phyloP scores from a whole-genome alignment of 2,329 filamentous ascomycete genomes.

The Microcera coccophila region DNA sequence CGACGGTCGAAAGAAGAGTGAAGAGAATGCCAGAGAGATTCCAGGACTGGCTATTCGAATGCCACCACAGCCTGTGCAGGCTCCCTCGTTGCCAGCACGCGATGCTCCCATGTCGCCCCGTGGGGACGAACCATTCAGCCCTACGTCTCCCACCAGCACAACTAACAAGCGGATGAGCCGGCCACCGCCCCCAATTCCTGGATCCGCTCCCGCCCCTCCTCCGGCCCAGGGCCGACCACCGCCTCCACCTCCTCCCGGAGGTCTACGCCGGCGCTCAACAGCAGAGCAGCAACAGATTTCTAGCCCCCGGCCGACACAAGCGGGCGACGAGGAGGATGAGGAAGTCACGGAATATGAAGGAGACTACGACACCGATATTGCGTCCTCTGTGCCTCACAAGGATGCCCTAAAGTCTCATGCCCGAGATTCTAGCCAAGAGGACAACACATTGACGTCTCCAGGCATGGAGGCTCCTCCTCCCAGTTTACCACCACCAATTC shows the following conservation, averaged over 20 bases:
- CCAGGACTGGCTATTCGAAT: conserved; percentile 29
- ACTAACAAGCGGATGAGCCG: conserved; percentile 54
- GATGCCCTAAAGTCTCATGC: conserved; percentile 83
- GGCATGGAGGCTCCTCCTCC: conserved; percentile 41
- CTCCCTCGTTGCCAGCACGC: conserved; percentile 24
- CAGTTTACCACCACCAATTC: conserved; percentile 54
- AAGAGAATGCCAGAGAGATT: conserved; percentile 32
- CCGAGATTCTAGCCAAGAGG: conserved; percentile 72
- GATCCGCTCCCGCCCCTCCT: conserved; percentile 43
- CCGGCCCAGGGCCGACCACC: conserved; percentile 58
- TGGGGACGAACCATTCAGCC: conserved; percentile 39
- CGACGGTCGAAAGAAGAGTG: conserved; percentile 41
- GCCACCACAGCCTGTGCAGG: conserved; percentile 36
- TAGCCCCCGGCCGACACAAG: conserved; percentile 40
- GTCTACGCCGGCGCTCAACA: conserved; percentile 52
- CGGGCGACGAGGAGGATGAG: conserved; percentile 64
- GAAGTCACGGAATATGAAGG: conserved; percentile 94
- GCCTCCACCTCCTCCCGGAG: conserved; percentile 63
- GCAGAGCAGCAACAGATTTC: conserved; percentile 51
- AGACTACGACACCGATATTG: conserved; percentile 97
- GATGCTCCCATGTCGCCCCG: conserved; percentile 31
- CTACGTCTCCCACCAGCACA: conserved; percentile 39
- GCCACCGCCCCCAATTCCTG: conserved; percentile 59
- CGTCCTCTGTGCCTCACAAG: conserved; percentile 87
- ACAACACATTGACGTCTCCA: conserved; percentile 59